Base-by-base conservation (phyloP, 2,329 filamentous ascomycete genomes). In the Apiospora saccharicola region DNA sequence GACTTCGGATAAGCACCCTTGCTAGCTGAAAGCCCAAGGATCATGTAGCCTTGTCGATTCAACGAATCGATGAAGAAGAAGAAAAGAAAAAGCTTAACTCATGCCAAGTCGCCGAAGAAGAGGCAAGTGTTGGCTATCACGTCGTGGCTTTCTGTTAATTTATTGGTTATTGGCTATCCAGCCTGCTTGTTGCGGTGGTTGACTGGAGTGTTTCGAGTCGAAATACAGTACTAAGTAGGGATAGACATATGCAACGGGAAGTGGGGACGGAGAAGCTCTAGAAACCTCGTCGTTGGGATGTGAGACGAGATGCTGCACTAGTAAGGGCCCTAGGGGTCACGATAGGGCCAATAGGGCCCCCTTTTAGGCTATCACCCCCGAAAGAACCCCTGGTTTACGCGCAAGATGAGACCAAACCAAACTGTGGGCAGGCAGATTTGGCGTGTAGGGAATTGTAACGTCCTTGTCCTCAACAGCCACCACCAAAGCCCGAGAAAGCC, bases 211-310 rank as follows among this genome's bases (percentile, higher is more conserved):
- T 64, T 41, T 64, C 57, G 57, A 37, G 57, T 41, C 57, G 57
- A n/a, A 41, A 41, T 64, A n/a, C 57, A 41, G 57, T 64, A 64
- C 37, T 41, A 12, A n/a, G 47, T 49, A 49, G 53, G 53, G 57
- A 37, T 61, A 22, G 53, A 30, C 53, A 41, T 41, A 64, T 64
- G 57, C 34, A 41, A 64, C 57, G 57, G 57, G 34, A 13, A 64
- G 57, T 64, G 57, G 57, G 22, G 57, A 64, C 57, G 57, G 57
- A 64, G 57, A 64, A n/a, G 57, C 57, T 64, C 57, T 64, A 64
- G 57, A 64, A 64, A 64, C 57, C 57, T 24, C 57, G 57, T 64
- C 1, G 8, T 64, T 41, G 34, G 34, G 57, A 64, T 37, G 34
- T 64, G 57, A 64, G 57, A 64, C 57, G 57, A 64, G 57, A 64